Evolutionary conservation across 2,329 filamentous ascomycete species (phyloP), one percentile per base, ranked within the genome.

Genomic region (Colletotrichum siamense): DNA sequence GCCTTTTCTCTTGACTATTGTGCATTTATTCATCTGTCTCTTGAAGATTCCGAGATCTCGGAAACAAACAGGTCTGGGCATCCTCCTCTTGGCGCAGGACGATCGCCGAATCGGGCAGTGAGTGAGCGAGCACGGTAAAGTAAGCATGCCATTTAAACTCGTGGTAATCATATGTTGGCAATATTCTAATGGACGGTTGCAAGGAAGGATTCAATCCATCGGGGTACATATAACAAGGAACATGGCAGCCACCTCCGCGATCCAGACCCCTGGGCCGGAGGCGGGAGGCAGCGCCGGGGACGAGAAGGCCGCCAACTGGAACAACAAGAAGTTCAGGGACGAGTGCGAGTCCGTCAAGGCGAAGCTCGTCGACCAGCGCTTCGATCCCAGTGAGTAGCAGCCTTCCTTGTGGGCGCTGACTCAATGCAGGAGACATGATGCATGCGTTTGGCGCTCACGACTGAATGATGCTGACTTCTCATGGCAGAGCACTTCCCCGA

Each of bases 401-500:
- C 59, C 18, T 22, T 13, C 3, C 44, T 22, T 22, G 1, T 22
- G 44, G 44, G 44, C n/a, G 44, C 10, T 52, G 44, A 22, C 44
- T 24, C 44, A 5, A 22, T 22, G 44, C 44, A 13, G 44, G n/a
- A 52, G 44, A 52, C 10, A 13, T 52, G n/a, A 10, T 52, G 44
- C 12, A 7, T 8, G 10, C 10, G 44, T 24, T 52, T 52, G 44
- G 3, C n/a, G n/a, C 44, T 52, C 44, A 52, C n/a, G 44, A 52
- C 44, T 52, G n/a, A 24, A 52, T 52, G 44, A 62, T 18, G 59
- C 55, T 71, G 55, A 71, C 68, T 13, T 12, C 9, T 49, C 30
- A n/a, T 55, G 22, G n/a, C 63, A 84, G 83, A 81, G 69, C 84
- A 87, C 49, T 89, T 87, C 68, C 85, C 85, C 9, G 89, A 91